Evolutionary conservation across 2,329 filamentous ascomycete genomes (phyloP).

Genomic region (Fusarium sp.): DNA sequence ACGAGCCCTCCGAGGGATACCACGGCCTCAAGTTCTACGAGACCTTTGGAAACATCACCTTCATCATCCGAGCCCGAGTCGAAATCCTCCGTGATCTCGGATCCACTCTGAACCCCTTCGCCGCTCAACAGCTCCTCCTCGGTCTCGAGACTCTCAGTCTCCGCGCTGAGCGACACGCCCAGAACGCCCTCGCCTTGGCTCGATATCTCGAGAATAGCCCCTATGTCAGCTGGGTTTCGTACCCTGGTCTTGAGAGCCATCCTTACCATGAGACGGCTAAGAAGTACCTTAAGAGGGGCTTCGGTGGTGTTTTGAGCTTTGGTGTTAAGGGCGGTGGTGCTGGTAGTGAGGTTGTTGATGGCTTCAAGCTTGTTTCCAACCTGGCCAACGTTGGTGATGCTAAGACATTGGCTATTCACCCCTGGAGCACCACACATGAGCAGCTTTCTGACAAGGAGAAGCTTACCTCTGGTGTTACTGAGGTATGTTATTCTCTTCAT

Average conservation of each 20-base stretch:
- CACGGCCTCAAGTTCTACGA: constrained; percentile 96
- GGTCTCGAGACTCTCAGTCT: constrained; percentile 91
- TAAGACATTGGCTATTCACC: constrained; percentile 95
- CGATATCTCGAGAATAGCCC: constrained; percentile 84
- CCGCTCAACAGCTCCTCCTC: constrained; percentile 89
- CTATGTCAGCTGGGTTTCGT: constrained; percentile 92
- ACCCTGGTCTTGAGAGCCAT: constrained; percentile 88
- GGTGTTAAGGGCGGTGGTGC: constrained; percentile 88
- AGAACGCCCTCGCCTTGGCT: constrained; percentile 84
- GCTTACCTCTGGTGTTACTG: constrained; percentile 81
- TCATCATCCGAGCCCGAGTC: constrained; percentile 86
- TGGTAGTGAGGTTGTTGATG: constrained; percentile 91
- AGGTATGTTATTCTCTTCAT: constrained; percentile 57
- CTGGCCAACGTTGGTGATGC: constrained; percentile 96
- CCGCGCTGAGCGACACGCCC: constrained; percentile 85
- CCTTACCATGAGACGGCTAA: constrained; percentile 82
- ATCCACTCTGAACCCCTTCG: constrained; percentile 86
- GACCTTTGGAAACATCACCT: constrained; percentile 85
- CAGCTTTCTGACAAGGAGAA: constrained; percentile 88
- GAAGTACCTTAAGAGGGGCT: constrained; percentile 86
- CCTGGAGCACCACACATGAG: constrained; percentile 95
- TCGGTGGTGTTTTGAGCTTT: constrained; percentile 91
- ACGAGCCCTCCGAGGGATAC: constrained; percentile 88
- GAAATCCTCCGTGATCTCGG: constrained; percentile 92
- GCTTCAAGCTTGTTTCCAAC: constrained; percentile 95